These are phyloP conservation scores for Exophiala sp. DNA, from an alignment of 2,329 filamentous ascomycete genomes.

Conservation along the genomic window DNA sequence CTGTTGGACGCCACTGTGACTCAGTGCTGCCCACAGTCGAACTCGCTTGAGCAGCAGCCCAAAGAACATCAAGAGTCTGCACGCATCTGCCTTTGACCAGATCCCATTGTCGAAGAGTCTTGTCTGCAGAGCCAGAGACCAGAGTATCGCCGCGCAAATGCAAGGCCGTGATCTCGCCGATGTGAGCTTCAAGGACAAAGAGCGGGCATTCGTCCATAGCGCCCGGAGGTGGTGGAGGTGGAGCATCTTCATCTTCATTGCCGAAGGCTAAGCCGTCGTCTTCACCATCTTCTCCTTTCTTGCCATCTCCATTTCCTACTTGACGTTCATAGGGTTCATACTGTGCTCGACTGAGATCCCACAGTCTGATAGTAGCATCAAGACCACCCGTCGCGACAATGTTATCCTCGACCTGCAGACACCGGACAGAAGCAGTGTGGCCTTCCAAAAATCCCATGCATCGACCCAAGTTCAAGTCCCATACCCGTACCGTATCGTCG, in stretches of 20 bases:
- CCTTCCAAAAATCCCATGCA: conserved; percentile 91
- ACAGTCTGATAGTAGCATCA: conserved; percentile 90
- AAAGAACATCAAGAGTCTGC: conserved; percentile 95
- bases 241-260: conserved; percentile 66
- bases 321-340: conserved; percentile 68
- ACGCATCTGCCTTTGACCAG: conserved; percentile 95
- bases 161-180: conserved; percentile 90
- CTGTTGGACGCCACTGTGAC: conserved; percentile 67
- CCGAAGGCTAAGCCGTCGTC: conserved; percentile 70
- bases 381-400: conserved; percentile 90
- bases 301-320: conserved; percentile 41
- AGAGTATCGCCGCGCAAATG: conserved; percentile 86
- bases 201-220: conserved; percentile 87
- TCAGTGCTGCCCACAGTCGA: conserved; percentile 54
- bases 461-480: conserved; percentile 90
- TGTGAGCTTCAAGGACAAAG: conserved; percentile 83
- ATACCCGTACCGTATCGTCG: conserved; percentile 91
- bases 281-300: conserved; percentile 47
- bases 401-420: conserved; percentile 92
- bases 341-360: conserved; percentile 87
- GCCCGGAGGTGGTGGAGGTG: conserved; percentile 63
- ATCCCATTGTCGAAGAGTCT: conserved; percentile 97
- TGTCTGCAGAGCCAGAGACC: conserved; percentile 94
- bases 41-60: conserved; percentile 89
- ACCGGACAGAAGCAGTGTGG: conserved; percentile 87